Base-by-base conservation (phyloP, 1,284 basidiomycete species). In the Paramarasmius palmivorus region DNA sequence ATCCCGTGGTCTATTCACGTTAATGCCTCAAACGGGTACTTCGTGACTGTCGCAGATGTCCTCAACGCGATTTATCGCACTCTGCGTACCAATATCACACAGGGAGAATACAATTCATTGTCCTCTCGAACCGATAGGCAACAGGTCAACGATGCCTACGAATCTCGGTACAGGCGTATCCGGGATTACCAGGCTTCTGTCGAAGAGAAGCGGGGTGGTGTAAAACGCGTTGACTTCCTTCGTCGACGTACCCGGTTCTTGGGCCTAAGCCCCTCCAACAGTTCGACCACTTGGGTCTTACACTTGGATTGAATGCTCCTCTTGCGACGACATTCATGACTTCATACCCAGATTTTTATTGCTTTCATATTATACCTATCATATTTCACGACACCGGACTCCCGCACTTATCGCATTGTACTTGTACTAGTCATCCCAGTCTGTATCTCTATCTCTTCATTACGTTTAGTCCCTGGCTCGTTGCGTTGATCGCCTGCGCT, bases 71-170 rank as follows among this genome's bases (percentile, higher is more conserved):
- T 77, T 5, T 71, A 76, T 57, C 53, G 55, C 51, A 66, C 65
- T 52, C 66, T 77, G 23, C 68, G 73, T n/a, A 61, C 55, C 9
- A 73, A 74, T 10, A 68, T 79, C 2, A 65, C 67, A 7, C 57
- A 63, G 0, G 35, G 59, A 12, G 80, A 82, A 41, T 82, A 71
- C 59, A 59, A 70, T 29, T 53, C 59, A 0, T 61, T 76, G 2
- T 68, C 69, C 0, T 64, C 67, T 0, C 63, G 67, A n/a, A 57
- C 62, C 4, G 67, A 71, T 38, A 68, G 61, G 49, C 65, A 69
- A 12, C 57, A 65, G 8, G 74, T 78, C 2, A 71, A 73, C 0
- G 61, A 63, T 2, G 73, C 77, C 4, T 82, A 79, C 55, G 75
- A 77, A 57, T 54, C 58, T 3, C 70, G 81, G 1, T 79, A 73